Evolutionary conservation across 257 asterid species (phyloP).

Genomic region (Striga asiatica): DNA sequence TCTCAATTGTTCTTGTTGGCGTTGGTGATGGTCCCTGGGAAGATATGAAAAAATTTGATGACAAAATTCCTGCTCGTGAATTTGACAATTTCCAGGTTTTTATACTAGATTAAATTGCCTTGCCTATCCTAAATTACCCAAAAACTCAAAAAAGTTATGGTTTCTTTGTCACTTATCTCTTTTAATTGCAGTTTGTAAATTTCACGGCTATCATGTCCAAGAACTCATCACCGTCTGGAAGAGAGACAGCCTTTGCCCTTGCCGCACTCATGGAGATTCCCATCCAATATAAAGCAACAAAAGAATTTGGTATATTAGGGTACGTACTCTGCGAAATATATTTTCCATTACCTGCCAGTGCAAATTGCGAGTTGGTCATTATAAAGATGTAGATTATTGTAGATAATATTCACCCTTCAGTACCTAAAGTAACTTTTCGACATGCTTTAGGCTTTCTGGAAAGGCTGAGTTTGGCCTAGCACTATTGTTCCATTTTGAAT

Average conservation of each 20-base stretch:
- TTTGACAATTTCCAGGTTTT: slow-evolving; percentile 78
- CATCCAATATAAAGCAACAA: slow-evolving; percentile 59
- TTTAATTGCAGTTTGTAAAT: slow-evolving; percentile 55
- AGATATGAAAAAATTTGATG: slow-evolving; percentile 76
- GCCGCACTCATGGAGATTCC: slow-evolving; percentile 92
- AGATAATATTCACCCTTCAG: neutral
- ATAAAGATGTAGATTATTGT: neutral
- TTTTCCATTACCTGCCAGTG: neutral
- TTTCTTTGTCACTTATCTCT: neutral
- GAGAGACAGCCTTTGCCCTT: slow-evolving; percentile 75
- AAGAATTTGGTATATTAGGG: slow-evolving; percentile 57
- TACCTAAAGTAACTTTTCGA: neutral
- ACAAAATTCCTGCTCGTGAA: slow-evolving; percentile 60
- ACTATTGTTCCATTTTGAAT: neutral
- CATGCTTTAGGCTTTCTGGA: neutral
- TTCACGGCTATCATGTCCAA: slow-evolving; percentile 60
- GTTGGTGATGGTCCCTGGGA: slow-evolving; percentile 97
- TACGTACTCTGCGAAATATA: slow-evolving; percentile 17
- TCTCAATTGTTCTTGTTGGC: slow-evolving; percentile 77
- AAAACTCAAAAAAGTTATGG: slow-evolving; percentile 3
- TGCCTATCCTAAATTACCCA: slow-evolving; percentile 2
- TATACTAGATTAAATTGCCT: neutral
- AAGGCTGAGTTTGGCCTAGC: slow-evolving; percentile 1
- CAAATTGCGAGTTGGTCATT: neutral
- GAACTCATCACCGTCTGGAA: slow-evolving; percentile 29